Evolutionary conservation across 2,329 filamentous ascomycete species (phyloP).

Genomic region (Colletotrichum zoysiae): DNA sequence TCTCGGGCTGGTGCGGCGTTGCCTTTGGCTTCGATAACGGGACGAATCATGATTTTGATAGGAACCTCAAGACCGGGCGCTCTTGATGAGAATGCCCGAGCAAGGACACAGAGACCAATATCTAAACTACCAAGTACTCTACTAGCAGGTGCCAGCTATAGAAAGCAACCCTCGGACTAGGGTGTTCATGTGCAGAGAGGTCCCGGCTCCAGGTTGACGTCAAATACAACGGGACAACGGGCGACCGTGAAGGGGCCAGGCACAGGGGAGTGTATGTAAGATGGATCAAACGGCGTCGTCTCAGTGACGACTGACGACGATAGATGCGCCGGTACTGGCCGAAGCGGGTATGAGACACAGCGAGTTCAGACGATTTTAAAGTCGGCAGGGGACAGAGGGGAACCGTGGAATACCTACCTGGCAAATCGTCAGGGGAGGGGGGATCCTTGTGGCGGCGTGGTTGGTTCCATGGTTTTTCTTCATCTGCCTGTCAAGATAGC

Average conservation of each 20-base stretch:
- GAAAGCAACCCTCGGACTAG: conserved; percentile 19
- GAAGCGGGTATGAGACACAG: neutral
- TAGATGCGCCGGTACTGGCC: neutral
- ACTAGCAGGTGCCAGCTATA: neutral
- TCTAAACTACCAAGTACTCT: neutral
- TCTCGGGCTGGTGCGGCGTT: conserved; percentile 24
- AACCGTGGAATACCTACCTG: neutral
- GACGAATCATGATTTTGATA: neutral
- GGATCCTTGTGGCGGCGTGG: neutral
- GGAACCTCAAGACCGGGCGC: conserved; percentile 1
- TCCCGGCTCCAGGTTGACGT: conserved; percentile 20
- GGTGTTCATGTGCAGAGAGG: neutral
- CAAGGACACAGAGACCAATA: conserved; percentile 18
- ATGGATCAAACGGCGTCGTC: conserved; percentile 39
- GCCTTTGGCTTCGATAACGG: neutral
- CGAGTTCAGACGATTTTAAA: conserved; percentile 24
- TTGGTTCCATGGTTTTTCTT: neutral
- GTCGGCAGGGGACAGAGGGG: neutral
- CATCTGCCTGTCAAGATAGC: neutral
- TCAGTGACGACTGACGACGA: conserved; percentile 11
- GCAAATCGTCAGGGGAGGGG: neutral
- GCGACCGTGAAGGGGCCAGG: neutral
- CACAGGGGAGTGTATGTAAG: conserved; percentile 23
- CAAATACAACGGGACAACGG: conserved; percentile 8
- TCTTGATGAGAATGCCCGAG: neutral